These are phyloP conservation scores for Telopea speciosissima DNA, from an alignment of 177 flowering plant genomes.

Conservation along the genomic window DNA sequence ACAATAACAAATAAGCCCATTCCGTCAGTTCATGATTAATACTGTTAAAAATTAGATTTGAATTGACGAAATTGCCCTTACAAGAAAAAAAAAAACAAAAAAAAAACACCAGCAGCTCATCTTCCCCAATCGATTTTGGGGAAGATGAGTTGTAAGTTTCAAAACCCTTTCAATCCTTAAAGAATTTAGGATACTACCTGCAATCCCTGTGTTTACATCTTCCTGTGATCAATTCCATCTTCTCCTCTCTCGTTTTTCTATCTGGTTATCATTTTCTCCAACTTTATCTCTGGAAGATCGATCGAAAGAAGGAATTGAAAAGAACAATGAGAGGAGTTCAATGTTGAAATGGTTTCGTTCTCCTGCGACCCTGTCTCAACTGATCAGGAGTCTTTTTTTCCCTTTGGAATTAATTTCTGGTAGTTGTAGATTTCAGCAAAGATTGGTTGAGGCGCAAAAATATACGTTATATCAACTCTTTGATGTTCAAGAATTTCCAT, in stretches of 20 bases:
- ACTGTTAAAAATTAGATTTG: too few relatives aligned
- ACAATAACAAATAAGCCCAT: too few relatives aligned
- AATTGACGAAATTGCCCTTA: too few relatives aligned
- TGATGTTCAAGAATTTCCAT: slow-evolving; percentile 4
- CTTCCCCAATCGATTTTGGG: too few relatives aligned
- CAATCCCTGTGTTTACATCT: too few relatives aligned
- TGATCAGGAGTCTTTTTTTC: not conserved
- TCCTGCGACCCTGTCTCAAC: not conserved
- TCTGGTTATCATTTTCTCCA: not conserved
- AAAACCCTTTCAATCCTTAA: too few relatives aligned
- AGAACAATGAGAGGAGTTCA: slow-evolving; percentile 3
- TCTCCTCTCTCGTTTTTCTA: slow-evolving; percentile 6
- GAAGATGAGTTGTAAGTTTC: too few relatives aligned
- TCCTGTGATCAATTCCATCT: too few relatives aligned
- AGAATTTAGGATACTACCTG: too few relatives aligned
- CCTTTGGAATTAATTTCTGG: not conserved
- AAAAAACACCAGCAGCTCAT: too few relatives aligned
- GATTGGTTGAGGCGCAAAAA: not conserved
- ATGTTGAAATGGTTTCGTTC: not conserved
- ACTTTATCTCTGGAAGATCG: not conserved
- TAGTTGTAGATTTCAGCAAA: slow-evolving; percentile 1
- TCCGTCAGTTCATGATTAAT: too few relatives aligned
- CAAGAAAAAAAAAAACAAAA: too few relatives aligned
- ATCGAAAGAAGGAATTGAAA: not conserved
- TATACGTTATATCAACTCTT: not conserved